Evolutionary conservation across 768 basidiomycete genomes (phyloP).

Genomic region (Boletus rubescentipes): DNA sequence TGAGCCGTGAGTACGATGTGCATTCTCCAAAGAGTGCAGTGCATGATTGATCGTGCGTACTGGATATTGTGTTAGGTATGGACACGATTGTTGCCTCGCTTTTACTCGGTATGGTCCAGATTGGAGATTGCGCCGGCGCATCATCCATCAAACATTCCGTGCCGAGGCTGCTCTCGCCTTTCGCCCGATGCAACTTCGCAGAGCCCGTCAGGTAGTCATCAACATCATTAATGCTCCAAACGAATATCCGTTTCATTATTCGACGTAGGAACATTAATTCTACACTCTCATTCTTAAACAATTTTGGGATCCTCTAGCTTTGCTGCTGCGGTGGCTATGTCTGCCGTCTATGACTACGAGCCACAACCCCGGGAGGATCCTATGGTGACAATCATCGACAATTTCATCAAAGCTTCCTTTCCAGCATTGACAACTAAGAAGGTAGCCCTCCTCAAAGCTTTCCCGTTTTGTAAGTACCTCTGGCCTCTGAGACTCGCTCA

Average conservation of each 20-base stretch:
- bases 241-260: background rate
- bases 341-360: background rate
- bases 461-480: background rate
- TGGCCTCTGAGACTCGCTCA: too few relatives aligned
- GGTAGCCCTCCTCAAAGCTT: too few relatives aligned
- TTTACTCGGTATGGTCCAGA: background rate
- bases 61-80: conserved; percentile 8
- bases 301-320: background rate
- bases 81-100: background rate
- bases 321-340: background rate
- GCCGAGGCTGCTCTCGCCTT: background rate
- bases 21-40: too few relatives aligned
- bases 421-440: too few relatives aligned
- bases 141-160: conserved; percentile 5
- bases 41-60: too few relatives aligned
- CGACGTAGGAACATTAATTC: background rate
- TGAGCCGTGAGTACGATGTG: background rate
- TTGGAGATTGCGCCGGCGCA: conserved; percentile 2
- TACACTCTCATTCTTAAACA: background rate
- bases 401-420: too few relatives aligned
- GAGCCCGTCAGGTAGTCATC: background rate
- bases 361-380: background rate
- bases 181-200: conserved; percentile 5
- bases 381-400: background rate
- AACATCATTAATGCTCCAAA: background rate